These are phyloP conservation scores for Crinitomyces ghanaensis DNA, from an alignment of 805 yeast species.

Conservation along the genomic window DNA sequence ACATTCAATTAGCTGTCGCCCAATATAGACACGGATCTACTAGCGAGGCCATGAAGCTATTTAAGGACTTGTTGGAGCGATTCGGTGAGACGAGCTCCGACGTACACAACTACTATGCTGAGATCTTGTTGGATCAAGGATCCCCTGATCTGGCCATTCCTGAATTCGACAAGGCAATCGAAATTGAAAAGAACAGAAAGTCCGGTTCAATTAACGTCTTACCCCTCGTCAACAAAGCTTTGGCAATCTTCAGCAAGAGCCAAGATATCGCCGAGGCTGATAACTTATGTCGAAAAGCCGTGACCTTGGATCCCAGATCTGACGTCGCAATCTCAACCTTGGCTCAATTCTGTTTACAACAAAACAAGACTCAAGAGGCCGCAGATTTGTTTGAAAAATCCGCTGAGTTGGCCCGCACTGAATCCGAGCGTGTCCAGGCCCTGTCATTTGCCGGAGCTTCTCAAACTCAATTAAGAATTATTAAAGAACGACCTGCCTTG, in stretches of 20 bases:
- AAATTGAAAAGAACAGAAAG: conserved; percentile 49
- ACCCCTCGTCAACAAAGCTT: conserved; percentile 84
- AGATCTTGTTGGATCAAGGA: conserved; percentile 73
- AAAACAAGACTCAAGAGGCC: conserved; percentile 73
- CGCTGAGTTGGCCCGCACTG: conserved; percentile 68
- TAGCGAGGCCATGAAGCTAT: conserved; percentile 11
- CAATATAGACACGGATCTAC: conserved; percentile 55
- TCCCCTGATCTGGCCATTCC: conserved; percentile 60
- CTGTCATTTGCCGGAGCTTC: conserved; percentile 88
- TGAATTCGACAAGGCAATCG: conserved; percentile 77
- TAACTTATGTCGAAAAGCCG: conserved; percentile 58
- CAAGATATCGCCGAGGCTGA: conserved; percentile 48
- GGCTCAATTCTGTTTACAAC: conserved; percentile 83
- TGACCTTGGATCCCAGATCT: conserved; percentile 72
- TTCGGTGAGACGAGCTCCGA: conserved; percentile 81
- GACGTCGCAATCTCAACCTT: conserved; percentile 85
- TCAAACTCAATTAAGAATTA: conserved; percentile 69
- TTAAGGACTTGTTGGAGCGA: conserved; percentile 29
- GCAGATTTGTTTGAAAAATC: conserved; percentile 71
- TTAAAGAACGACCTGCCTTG: conserved; percentile 25
- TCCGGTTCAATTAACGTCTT: conserved; percentile 73
- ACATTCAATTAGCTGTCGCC: conserved; percentile 87
- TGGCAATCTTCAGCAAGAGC: conserved; percentile 31
- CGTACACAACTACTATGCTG: conserved; percentile 92
- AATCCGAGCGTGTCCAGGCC: conserved; percentile 82